Evolutionary conservation across 345 rosid species (phyloP), one percentile per base, ranked within the genome.

Genomic region (Sonneratia alba): DNA sequence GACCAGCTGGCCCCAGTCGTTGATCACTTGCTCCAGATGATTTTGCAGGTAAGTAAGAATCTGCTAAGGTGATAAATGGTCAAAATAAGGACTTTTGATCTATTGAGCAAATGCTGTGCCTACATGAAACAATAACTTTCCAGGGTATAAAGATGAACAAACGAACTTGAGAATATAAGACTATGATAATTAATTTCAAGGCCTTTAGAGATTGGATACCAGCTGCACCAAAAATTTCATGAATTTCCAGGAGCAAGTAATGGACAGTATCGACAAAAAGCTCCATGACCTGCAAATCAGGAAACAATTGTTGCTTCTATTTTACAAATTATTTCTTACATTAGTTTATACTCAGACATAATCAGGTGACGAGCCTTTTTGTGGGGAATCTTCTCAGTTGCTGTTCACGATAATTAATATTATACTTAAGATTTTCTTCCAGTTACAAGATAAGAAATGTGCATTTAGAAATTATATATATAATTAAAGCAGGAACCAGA

Each of bases 241-340:
- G 93, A 70, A 93, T 93, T 84, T 91, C 97, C 80, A 89, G 80
- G 69, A 89, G 88, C 86, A 93, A 81, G 81, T 82, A 87, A 77
- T 85, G 90, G 74, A 91, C 96, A 72, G 88, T 91, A 78, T 91
- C 98, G n/a, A 93, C 98, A 61, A 93, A 89, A 79, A 91, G 89
- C 86, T 91, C 97, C 96, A 89, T 89, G 76, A 89, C 96, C 98
- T 93, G 79, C 55, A 70, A 70, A 68, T 47, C 43, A 22, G 70
- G 68, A n/a, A 65, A 62, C 37, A 27, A 27, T 62, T 12, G n/a
- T 56, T 62, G 38, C 66, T 62, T 61, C 66, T 24, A 61, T 27
- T 12, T 62, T 32, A 62, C 37, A 27, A 62, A 62, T 62, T 4
- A 62, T 32, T 62, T 62, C 66, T 27, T 12, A 62, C 38, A 62